Evolutionary conservation across 2,329 filamentous ascomycete species (phyloP).

Genomic region (Cordyceps fumosorosea): DNA sequence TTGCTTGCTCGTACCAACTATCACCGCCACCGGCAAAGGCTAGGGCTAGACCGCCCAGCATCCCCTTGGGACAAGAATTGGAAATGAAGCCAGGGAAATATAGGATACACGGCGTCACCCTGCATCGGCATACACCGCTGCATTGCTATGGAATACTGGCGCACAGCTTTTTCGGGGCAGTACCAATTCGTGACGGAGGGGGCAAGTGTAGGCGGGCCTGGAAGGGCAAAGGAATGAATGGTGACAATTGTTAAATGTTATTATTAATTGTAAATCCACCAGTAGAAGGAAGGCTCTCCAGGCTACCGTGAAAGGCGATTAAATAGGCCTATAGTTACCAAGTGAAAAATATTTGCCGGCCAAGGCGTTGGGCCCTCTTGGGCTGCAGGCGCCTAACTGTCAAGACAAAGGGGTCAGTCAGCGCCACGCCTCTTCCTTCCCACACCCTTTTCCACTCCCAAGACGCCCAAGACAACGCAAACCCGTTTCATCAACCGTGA

Average conservation of each 20-base stretch:
- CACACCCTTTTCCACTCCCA: neutral
- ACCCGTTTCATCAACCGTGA: neutral
- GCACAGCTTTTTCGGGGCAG: neutral
- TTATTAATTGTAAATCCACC: neutral
- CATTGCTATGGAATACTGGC: constrained; percentile 6
- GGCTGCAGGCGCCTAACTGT: neutral
- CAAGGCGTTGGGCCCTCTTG: neutral
- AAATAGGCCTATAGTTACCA: neutral
- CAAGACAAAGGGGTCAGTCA: neutral
- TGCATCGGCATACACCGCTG: neutral
- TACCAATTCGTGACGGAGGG: neutral
- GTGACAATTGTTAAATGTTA: neutral
- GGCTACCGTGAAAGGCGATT: too few relatives aligned
- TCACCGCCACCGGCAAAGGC: too few relatives aligned
- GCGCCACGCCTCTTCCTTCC: neutral
- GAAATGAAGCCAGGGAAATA: neutral
- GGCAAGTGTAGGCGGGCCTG: constrained; percentile 8
- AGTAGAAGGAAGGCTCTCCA: neutral
- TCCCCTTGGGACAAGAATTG: too few relatives aligned
- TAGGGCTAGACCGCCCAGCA: too few relatives aligned
- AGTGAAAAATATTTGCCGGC: neutral
- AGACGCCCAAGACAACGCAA: neutral
- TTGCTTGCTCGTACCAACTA: too few relatives aligned
- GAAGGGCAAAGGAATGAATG: neutral
- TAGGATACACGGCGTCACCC: neutral